Evolutionary conservation across 768 basidiomycete genomes (phyloP), one percentile per base, ranked within the genome.

Genomic region (Zangia roseola): DNA sequence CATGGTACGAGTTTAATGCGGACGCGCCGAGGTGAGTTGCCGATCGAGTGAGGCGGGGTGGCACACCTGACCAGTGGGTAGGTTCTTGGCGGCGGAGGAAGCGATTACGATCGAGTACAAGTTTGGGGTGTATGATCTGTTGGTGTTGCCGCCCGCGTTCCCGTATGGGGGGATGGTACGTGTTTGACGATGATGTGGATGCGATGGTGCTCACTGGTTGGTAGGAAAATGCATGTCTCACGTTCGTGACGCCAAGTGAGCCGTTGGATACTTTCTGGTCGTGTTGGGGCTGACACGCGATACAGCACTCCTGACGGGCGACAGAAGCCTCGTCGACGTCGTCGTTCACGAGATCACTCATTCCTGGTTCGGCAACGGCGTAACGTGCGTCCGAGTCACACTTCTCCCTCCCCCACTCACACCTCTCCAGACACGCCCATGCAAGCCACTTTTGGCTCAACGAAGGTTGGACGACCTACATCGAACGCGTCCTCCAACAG

Each of bases 381-480:
- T 91, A 51, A 90, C 88, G 86, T 78, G 55, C 53, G 74, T 61
- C 8, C 21, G 23, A 17, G 23, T 23, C 2, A 7, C 28, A 28
- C 13, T 6, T 7, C 28, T 1, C 28, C 2, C 28, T 26, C 26
- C 40, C 35, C 25, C 10, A 30, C 39, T 44, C 40, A 38, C 33
- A 13, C 28, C n/a, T 24, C 14, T 30, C 10, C 50, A 80, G 84
- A 0, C 86, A 88, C 43, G 82, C 84, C 1, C 62, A 90, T 49
- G 81, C 86, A 3, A 76, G 79, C 4, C 87, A 90, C 67, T 91
- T 91, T 70, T 91, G 89, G 88, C 80, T 93, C 33, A 93, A 92
- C 64, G 89, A 94, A 72, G 88, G 92, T 23, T 94, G 90, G 87
- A 97, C 94, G 26, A 94, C 90, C 0, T 97, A 94, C 62, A 84